Base-by-base conservation (phyloP, 2,329 filamentous ascomycete genomes). In the Sarocladium strictum region DNA sequence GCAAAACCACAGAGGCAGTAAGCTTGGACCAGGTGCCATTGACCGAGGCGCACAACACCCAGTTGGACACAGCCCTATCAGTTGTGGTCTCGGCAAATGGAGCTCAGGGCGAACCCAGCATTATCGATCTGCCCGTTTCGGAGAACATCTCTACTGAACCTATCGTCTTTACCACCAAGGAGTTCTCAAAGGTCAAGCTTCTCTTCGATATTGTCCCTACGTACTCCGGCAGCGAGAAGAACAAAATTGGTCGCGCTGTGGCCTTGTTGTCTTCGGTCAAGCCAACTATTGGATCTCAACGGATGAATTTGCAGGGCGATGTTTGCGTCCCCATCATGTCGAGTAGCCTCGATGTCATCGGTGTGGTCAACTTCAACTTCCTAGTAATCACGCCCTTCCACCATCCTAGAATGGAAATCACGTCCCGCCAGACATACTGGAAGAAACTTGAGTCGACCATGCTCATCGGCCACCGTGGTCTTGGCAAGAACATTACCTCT, bases 331-430 rank as follows among this genome's bases (percentile, higher is more conserved):
- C 94, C 0, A 94, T 99, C 58, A 80, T 97, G 64, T 89, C 89
- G 29, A 85, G 86, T 33, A 89, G 81, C 57, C 74, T 97, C 32
- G 93, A 97, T 57, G 86, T 97, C 10, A 97, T 99, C 60, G 95
- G 94, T 15, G 85, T 87, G 0, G 89, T 99, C 61, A 96, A 96
- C 64, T 99, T 99, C 77, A 97, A 97, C 69, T 97, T 97, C 67
- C 74, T 96, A 29, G 83, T 97, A 64, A 91, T 99, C 62, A 97
- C 90, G 1, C 93, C 94, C 0, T 99, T 99, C 71, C 81, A 85
- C 17, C 94, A 97, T 67, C 90, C 90, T 6, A 95, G 95, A 57
- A 94, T 99, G 87, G 88, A 89, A 55, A 85, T 97, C 59, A 94
- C 87, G 1, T 89, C 90, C 33, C 81, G 91, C 56, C 89, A 95